These are phyloP conservation scores for Fusarium sp. DNA, from an alignment of 2,329 filamentous ascomycete genomes.

Conservation along the genomic window DNA sequence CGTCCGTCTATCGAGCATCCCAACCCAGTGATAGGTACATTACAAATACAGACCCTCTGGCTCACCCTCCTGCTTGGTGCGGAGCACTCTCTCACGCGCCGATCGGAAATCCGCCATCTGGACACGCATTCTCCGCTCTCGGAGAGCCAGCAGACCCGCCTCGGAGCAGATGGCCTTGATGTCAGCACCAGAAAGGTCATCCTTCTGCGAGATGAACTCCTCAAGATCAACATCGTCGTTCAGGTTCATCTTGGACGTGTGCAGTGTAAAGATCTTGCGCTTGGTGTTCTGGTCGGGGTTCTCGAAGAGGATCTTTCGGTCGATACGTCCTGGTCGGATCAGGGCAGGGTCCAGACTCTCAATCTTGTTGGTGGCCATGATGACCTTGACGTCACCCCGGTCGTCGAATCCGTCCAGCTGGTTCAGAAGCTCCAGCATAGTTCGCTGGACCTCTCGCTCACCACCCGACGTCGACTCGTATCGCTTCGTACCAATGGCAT, in stretches of 20 bases:
- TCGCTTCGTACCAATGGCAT: conserved; percentile 97
- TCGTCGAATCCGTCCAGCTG: conserved; percentile 99
- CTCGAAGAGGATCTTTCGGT: conserved; percentile 88
- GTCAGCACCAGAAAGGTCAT: conserved; percentile 94
- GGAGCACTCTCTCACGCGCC: conserved; percentile 91
- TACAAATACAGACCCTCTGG: conserved; percentile 99
- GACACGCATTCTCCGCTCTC: conserved; percentile 95
- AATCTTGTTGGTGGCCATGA: conserved; percentile 99
- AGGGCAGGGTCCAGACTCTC: conserved; percentile 95
- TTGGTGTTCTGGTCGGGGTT: conserved; percentile 82
- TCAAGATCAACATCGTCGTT: conserved; percentile 97
- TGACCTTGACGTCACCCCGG: conserved; percentile 97
- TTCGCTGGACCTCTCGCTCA: conserved; percentile 96
- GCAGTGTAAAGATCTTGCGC: conserved; percentile 97
- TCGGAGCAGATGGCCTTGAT: conserved; percentile 99
- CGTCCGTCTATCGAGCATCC: conserved; percentile 34
- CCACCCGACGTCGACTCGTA: conserved; percentile 98
- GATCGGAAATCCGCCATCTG: conserved; percentile 98
- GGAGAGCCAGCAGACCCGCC: conserved; percentile 89
- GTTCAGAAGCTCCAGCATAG: conserved; percentile 97
- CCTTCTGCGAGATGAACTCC: conserved; percentile 98
- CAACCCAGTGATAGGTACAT: conserved; percentile 43
- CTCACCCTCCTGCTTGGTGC: conserved; percentile 98
- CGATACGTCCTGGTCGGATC: conserved; percentile 96
- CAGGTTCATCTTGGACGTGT: conserved; percentile 98